Conservation (phyloP, 768 basidiomycete species). For the Suillus clintonianus region DNA sequence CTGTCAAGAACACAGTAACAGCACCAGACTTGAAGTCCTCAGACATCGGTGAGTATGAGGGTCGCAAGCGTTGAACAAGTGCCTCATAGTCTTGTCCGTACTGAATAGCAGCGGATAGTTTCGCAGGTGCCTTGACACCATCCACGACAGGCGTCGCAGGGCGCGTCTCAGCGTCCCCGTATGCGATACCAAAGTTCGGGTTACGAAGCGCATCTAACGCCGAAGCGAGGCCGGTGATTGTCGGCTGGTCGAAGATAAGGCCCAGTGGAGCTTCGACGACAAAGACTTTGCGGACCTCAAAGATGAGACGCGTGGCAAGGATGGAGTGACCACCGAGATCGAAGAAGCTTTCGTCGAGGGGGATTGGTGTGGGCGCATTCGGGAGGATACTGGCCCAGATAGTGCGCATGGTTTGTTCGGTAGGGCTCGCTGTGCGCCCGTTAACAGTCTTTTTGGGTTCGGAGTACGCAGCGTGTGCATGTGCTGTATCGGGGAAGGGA, state of each 20-base stretch:
- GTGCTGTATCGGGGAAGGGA: constrained; percentile 96
- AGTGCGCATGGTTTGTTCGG: constrained; percentile 77
- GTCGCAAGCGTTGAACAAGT: constrained; percentile 58
- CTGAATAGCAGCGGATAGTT: constrained; percentile 39
- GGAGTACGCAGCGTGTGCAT: constrained; percentile 44
- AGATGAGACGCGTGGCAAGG: constrained; percentile 94
- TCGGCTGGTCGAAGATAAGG: constrained; percentile 89
- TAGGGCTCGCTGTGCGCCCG: constrained; percentile 52
- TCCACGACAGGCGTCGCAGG: constrained; percentile 18
- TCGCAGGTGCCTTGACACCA: constrained; percentile 19
- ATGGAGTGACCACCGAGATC: constrained; percentile 99
- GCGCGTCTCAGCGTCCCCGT: constrained; percentile 26
- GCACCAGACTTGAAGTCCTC: constrained; percentile 52
- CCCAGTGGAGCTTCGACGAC: constrained; percentile 90
- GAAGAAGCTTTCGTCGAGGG: constrained; percentile 94
- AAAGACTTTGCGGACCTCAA: constrained; percentile 92
- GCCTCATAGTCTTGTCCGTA: constrained; percentile 80
- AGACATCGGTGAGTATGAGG: constrained; percentile 63
- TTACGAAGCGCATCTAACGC: constrained; percentile 77
- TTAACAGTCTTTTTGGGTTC: constrained; percentile 37
- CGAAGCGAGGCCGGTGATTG: constrained; percentile 71
- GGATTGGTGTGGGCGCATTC: constrained; percentile 73
- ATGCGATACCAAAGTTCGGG: constrained; percentile 76
- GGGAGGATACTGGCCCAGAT: constrained; percentile 87
- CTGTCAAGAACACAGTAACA: constrained; percentile 90